Conservation (phyloP, 306 rosid species). For the Pterocarpus santalinus region DNA sequence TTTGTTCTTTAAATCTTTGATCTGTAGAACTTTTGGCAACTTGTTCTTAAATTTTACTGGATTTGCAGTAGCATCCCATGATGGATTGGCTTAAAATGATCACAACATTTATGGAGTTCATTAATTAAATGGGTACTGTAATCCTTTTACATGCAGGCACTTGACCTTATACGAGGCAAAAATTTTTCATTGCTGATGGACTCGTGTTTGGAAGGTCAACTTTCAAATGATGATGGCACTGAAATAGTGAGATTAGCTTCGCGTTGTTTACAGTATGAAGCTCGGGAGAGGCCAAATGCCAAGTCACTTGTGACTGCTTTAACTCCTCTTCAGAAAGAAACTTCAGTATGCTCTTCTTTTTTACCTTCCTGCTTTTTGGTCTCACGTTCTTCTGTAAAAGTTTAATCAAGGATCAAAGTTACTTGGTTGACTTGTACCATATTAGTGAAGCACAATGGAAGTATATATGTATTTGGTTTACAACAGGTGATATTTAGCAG, state of each 20-base stretch:
- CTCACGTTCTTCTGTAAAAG: background rate
- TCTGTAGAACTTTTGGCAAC: slow-evolving; percentile 11
- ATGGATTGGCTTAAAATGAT: slow-evolving; percentile 12
- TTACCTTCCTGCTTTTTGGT: slow-evolving; percentile 6
- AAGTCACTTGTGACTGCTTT: slow-evolving; percentile 72
- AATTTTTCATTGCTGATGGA: slow-evolving; percentile 69
- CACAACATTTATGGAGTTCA: background rate
- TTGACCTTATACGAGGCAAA: slow-evolving; percentile 69
- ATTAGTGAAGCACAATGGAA: background rate
- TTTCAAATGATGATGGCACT: slow-evolving; percentile 75
- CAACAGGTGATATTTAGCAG: slow-evolving; percentile 51
- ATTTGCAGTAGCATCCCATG: slow-evolving; percentile 13
- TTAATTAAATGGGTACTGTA: background rate
- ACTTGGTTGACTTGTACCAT: slow-evolving; percentile 24
- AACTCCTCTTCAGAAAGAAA: slow-evolving; percentile 74
- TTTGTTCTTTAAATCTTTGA: slow-evolving; percentile 34
- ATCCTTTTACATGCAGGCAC: slow-evolving; percentile 60
- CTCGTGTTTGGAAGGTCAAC: slow-evolving; percentile 70
- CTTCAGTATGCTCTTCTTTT: slow-evolving; percentile 41
- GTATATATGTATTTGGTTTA: slow-evolving; percentile 15
- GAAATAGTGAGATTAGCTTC: slow-evolving; percentile 76
- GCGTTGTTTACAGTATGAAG: slow-evolving; percentile 70
- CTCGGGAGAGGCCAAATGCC: slow-evolving; percentile 75
- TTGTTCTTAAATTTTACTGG: background rate
- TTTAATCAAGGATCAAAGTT: slow-evolving; percentile 13